These are phyloP conservation scores for Pyricularia pennisetigena DNA, from an alignment of 2,329 filamentous ascomycete species.

Conservation along the genomic window DNA sequence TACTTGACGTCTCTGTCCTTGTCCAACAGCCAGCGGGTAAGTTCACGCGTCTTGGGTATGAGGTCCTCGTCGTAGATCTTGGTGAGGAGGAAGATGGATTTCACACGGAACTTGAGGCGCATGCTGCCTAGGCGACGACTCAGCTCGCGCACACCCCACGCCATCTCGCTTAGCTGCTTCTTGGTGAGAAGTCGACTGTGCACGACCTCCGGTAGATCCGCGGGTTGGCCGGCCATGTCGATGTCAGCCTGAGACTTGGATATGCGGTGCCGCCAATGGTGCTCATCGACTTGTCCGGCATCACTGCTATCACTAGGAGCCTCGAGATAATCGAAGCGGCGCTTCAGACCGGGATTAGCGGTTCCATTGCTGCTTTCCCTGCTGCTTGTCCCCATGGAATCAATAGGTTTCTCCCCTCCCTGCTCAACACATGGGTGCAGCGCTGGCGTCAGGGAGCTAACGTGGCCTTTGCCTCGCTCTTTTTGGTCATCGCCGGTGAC, in stretches of 20 bases:
- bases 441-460: constrained; percentile 3
- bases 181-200: constrained; percentile 79
- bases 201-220: constrained; percentile 17
- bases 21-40: constrained; percentile 72
- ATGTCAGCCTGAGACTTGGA: constrained; percentile 22
- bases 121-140: constrained; percentile 79
- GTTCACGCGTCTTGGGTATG: constrained; percentile 64
- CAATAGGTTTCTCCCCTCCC: constrained; percentile 6
- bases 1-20: constrained; percentile 58
- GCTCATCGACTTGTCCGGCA: constrained; percentile 46
- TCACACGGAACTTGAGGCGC: constrained; percentile 70
- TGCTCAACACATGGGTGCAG: constrained; percentile 16
- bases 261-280: constrained; percentile 34
- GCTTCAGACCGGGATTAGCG: neutral
- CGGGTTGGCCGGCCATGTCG: constrained; percentile 16
- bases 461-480: constrained; percentile 3
- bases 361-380: neutral
- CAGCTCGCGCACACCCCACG: constrained; percentile 85
- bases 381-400: neutral
- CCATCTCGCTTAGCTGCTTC: constrained; percentile 93
- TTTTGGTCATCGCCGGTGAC: constrained; percentile 11
- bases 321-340: constrained; percentile 4
- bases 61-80: constrained; percentile 84
- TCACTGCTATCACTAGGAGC: constrained; percentile 27
- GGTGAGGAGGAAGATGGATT: constrained; percentile 77